Evolutionary conservation across 2,329 filamentous ascomycete species (phyloP).

Genomic region (Aspergillus carbonarius): DNA sequence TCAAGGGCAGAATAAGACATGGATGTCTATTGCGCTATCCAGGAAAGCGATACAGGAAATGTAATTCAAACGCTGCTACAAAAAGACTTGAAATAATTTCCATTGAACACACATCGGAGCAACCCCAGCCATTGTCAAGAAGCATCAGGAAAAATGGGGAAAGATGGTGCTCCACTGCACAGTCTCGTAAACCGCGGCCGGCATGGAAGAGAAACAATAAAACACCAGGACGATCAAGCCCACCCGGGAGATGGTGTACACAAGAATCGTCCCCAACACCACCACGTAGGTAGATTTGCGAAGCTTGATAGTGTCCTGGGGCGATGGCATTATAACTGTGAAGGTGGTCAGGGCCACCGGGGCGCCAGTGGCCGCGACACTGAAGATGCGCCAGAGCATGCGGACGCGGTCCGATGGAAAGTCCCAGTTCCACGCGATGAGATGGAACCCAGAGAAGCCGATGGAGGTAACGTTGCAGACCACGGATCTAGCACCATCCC

Average conservation of each 20-base stretch:
- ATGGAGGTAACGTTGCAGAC: neutral
- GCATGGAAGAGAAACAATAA: conserved; percentile 7
- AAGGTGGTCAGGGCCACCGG: neutral
- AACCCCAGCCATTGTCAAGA: too few relatives aligned
- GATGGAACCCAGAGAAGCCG: neutral
- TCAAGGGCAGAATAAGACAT: too few relatives aligned
- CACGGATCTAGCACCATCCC: neutral
- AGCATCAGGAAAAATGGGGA: neutral
- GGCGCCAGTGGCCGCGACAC: neutral
- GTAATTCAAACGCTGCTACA: too few relatives aligned
- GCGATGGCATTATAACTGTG: neutral
- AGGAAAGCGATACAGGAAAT: too few relatives aligned
- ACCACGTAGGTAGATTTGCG: neutral
- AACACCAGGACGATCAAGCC: conserved; percentile 1
- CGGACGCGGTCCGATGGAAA: neutral
- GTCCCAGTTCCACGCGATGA: conserved; percentile 1
- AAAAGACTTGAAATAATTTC: too few relatives aligned
- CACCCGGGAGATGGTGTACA: neutral
- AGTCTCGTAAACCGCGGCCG: neutral
- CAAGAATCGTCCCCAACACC: neutral
- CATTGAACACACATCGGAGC: too few relatives aligned
- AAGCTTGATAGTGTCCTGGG: too few relatives aligned
- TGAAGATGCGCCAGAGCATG: conserved; percentile 3
- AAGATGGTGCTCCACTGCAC: neutral
- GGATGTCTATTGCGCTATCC: too few relatives aligned